Evolutionary conservation across 2,329 filamentous ascomycete species (phyloP).

Genomic region (Pseudogymnoascus sp.): DNA sequence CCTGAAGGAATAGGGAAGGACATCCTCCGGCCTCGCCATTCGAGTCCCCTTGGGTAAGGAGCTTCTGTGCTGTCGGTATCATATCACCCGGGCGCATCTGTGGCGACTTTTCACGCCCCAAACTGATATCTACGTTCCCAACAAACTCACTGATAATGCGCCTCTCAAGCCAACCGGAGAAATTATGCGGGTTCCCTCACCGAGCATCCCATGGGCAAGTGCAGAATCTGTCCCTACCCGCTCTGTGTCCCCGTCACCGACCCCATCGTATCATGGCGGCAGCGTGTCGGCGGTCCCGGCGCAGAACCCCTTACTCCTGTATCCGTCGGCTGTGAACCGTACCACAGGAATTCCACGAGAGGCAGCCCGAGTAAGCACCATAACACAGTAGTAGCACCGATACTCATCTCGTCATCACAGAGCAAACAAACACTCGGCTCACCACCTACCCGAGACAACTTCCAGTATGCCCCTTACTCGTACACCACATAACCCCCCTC

Average conservation of each 20-base stretch:
- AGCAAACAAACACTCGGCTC: background rate
- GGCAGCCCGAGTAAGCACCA: background rate
- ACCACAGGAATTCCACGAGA: background rate
- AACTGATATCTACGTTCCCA: background rate
- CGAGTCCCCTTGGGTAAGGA: background rate
- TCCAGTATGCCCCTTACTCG: background rate
- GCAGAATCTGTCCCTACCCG: constrained; percentile 1
- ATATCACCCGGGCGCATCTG: background rate
- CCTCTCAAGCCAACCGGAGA: background rate
- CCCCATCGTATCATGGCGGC: background rate
- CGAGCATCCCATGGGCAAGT: background rate
- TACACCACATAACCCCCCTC: background rate
- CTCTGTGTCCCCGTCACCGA: constrained; percentile 3
- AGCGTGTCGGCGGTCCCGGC: background rate
- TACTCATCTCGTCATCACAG: background rate
- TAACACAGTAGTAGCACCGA: background rate
- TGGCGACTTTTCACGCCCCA: background rate
- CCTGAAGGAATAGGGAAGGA: background rate
- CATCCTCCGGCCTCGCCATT: background rate
- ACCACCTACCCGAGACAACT: background rate
- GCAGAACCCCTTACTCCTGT: background rate
- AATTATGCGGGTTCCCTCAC: background rate
- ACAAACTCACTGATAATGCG: background rate
- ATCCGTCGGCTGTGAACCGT: background rate
- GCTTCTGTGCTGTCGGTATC: background rate